Conservation (phyloP, 2,329 filamentous ascomycete genomes). For the Zelopaecilomyces penicillatus region DNA sequence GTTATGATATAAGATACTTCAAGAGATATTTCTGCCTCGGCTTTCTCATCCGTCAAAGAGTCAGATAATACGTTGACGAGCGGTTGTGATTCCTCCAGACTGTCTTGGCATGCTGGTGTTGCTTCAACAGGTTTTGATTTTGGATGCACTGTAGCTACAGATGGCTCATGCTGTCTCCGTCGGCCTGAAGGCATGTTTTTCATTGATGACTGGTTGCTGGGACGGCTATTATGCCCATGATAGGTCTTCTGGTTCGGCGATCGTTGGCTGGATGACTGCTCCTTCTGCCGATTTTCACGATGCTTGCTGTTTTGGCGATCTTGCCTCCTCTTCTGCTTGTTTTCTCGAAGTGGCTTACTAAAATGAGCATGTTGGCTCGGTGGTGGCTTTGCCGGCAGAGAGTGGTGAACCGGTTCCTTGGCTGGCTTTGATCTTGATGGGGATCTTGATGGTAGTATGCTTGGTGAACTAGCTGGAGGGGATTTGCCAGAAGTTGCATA, state of each 20-base stretch:
- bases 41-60: too few species aligned
- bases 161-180: too few species aligned
- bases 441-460: conserved; percentile 11
- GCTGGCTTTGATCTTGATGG: conserved; percentile 8
- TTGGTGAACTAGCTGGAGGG: conserved; percentile 12
- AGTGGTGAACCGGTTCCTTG: conserved; percentile 13
- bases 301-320: conserved; percentile 23
- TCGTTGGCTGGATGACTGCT: conserved; percentile 13
- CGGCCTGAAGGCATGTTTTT: too few species aligned
- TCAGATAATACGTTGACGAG: too few species aligned
- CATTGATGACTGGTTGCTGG: background rate
- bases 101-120: too few species aligned
- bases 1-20: too few species aligned
- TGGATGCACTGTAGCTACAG: too few species aligned
- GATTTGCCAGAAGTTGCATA: conserved; percentile 14
- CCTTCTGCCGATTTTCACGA: conserved; percentile 21
- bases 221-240: conserved; percentile 4
- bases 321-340: conserved; percentile 22
- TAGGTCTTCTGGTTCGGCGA: conserved; percentile 17
- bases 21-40: too few species aligned
- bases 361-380: conserved; percentile 18
- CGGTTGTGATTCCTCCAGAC: too few species aligned
- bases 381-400: conserved; percentile 25
- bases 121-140: too few species aligned
- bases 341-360: conserved; percentile 18